Conservation (phyloP, 257 asterid species). For the Nicotiana tabacum region DNA sequence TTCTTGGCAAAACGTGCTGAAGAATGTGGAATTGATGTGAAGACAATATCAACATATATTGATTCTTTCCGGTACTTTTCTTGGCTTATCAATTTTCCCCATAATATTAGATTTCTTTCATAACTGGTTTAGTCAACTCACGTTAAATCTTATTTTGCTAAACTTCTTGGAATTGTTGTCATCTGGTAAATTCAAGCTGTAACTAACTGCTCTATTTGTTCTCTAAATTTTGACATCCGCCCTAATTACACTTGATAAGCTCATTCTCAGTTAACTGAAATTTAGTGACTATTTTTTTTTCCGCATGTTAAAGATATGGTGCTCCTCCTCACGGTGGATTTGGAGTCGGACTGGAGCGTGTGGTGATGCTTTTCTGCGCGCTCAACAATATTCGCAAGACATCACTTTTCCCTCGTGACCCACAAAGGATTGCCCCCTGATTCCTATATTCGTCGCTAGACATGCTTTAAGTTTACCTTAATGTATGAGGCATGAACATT, state of each 20-base stretch:
- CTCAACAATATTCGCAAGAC: constrained; percentile 81
- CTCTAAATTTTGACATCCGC: background rate
- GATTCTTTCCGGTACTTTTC: constrained; percentile 69
- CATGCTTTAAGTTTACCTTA: background rate
- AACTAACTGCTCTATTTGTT: background rate
- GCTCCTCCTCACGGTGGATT: constrained; percentile 91
- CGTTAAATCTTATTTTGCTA: background rate
- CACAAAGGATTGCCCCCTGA: constrained; percentile 68
- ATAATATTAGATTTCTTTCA: background rate
- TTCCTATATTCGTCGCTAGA: background rate
- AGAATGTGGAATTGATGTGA: constrained; percentile 64
- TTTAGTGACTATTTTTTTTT: background rate
- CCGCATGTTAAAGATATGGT: constrained; percentile 45
- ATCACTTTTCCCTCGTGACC: constrained; percentile 87
- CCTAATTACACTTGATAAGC: background rate
- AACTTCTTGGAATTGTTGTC: background rate
- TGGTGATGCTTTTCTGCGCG: constrained; percentile 85
- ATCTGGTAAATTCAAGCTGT: background rate
- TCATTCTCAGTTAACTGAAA: background rate
- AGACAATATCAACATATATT: constrained; percentile 68
- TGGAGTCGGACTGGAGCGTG: constrained; percentile 92
- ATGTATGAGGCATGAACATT: background rate
- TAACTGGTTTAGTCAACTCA: background rate
- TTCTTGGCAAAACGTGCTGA: constrained; percentile 58
- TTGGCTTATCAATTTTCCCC: background rate